Conservation (phyloP, 2,329 filamentous ascomycete species). For the Hypoxylon sp. region DNA sequence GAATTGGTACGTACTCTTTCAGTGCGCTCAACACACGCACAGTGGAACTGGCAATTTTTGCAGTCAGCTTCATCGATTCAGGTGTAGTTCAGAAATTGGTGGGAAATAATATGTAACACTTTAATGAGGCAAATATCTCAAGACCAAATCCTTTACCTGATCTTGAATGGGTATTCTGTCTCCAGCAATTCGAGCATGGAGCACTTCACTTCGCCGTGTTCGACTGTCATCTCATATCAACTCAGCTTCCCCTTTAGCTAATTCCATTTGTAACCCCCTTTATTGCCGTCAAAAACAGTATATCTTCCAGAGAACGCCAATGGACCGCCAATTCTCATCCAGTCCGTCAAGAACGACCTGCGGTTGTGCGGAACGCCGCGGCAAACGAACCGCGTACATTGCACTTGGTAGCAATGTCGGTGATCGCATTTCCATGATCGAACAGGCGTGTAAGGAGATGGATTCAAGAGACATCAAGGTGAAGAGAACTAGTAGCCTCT, state of each 20-base stretch:
- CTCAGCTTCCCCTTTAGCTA: background rate
- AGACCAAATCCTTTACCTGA: conserved; percentile 17
- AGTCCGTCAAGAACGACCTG: conserved; percentile 35
- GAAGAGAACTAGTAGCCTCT: conserved; percentile 83
- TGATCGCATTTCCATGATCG: conserved; percentile 84
- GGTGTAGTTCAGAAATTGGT: background rate
- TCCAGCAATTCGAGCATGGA: conserved; percentile 43
- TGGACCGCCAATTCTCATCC: conserved; percentile 37
- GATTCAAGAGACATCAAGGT: conserved; percentile 76
- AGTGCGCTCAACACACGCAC: too few relatives aligned
- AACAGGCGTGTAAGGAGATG: conserved; percentile 83
- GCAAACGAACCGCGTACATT: conserved; percentile 71
- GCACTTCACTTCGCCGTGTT: conserved; percentile 37
- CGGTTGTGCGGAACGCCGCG: conserved; percentile 41
- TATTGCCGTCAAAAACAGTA: conserved; percentile 1
- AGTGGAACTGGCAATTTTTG: conserved; percentile 10
- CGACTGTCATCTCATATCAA: conserved; percentile 18
- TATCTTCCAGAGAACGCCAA: conserved; percentile 28
- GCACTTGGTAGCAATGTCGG: conserved; percentile 94
- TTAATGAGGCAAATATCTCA: conserved; percentile 27
- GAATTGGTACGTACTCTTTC: conserved; percentile 7
- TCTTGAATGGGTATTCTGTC: conserved; percentile 41
- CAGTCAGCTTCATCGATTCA: conserved; percentile 27
- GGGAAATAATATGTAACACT: conserved; percentile 7
- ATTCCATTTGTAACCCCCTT: conserved; percentile 3